These are phyloP conservation scores for Tephrocybe sp. DNA, from an alignment of 768 basidiomycete species.

Conservation along the genomic window DNA sequence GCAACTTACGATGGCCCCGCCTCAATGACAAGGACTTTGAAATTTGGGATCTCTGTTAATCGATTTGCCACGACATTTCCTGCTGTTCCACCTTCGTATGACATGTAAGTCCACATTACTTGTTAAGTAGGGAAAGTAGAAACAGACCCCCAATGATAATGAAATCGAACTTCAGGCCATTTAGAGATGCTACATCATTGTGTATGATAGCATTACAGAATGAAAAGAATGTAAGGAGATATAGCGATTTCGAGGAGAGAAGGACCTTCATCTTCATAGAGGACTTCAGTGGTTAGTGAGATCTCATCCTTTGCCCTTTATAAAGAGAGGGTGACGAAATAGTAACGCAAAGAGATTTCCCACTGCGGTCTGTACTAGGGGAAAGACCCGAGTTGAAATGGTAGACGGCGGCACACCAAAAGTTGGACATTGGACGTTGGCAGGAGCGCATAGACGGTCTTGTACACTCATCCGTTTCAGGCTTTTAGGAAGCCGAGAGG, in stretches of 20 bases:
- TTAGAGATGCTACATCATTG: slow-evolving; percentile 14
- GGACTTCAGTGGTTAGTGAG: background rate
- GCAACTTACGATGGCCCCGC: slow-evolving; percentile 18
- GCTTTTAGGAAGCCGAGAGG: too few species aligned
- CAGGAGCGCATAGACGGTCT: background rate
- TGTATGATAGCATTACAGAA: slow-evolving; percentile 9
- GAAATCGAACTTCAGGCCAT: slow-evolving; percentile 19
- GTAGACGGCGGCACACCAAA: background rate
- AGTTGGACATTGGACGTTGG: slow-evolving; percentile 1
- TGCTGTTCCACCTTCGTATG: slow-evolving; percentile 20
- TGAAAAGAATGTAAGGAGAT: slow-evolving; percentile 1
- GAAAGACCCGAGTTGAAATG: slow-evolving; percentile 6
- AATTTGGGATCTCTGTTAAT: slow-evolving; percentile 14
- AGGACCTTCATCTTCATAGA: slow-evolving; percentile 2
- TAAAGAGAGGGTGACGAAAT: too few species aligned
- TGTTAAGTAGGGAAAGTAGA: background rate
- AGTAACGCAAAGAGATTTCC: too few species aligned
- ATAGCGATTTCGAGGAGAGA: background rate
- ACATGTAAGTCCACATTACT: background rate
- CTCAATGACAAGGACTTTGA: slow-evolving; percentile 19
- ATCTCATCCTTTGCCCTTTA: background rate
- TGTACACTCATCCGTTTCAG: background rate
- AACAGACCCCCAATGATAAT: slow-evolving; percentile 23
- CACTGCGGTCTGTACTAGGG: slow-evolving; percentile 3
- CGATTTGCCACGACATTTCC: slow-evolving; percentile 20